These are phyloP conservation scores for Pseudotsuga menziesii DNA, from an alignment of 75 land plant species.

Conservation along the genomic window DNA sequence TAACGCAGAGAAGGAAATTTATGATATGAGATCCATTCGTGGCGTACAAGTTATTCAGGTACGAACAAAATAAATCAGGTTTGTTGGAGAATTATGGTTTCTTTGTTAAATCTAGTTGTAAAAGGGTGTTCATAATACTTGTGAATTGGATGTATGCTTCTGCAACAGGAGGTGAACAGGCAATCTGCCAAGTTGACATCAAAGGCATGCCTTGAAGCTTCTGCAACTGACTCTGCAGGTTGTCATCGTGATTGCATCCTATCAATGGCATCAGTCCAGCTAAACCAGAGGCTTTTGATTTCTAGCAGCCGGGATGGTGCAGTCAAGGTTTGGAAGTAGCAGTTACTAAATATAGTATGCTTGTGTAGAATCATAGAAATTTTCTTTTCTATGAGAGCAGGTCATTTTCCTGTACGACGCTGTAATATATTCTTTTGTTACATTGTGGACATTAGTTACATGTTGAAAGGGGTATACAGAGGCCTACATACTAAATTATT, in stretches of 20 bases:
- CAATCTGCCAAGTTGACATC: slow-evolving; percentile 28
- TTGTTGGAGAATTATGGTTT: neutral
- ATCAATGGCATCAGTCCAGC: slow-evolving; percentile 75
- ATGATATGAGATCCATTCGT: slow-evolving; percentile 46
- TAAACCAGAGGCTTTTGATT: slow-evolving; percentile 72
- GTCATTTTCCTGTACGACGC: neutral
- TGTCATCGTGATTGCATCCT: slow-evolving; percentile 87
- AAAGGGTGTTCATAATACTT: neutral
- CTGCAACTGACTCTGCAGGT: slow-evolving; percentile 92
- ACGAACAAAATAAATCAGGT: slow-evolving; percentile 8
- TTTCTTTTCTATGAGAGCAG: neutral
- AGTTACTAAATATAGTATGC: neutral
- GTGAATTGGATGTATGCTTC: neutral
- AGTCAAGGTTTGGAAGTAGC: slow-evolving; percentile 94
- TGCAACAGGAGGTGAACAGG: neutral
- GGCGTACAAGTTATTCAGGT: slow-evolving; percentile 98
- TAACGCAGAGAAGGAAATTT: slow-evolving; percentile 45
- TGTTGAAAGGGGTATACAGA: neutral
- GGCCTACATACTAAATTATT: neutral
- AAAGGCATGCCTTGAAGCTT: slow-evolving; percentile 61
- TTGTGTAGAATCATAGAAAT: neutral
- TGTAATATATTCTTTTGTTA: neutral
- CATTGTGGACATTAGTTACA: slow-evolving; percentile 1
- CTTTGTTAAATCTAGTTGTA: neutral
- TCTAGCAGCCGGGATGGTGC: slow-evolving; percentile 98